Conservation (phyloP, 2,329 filamentous ascomycete species). For the Boeremia exigua region DNA sequence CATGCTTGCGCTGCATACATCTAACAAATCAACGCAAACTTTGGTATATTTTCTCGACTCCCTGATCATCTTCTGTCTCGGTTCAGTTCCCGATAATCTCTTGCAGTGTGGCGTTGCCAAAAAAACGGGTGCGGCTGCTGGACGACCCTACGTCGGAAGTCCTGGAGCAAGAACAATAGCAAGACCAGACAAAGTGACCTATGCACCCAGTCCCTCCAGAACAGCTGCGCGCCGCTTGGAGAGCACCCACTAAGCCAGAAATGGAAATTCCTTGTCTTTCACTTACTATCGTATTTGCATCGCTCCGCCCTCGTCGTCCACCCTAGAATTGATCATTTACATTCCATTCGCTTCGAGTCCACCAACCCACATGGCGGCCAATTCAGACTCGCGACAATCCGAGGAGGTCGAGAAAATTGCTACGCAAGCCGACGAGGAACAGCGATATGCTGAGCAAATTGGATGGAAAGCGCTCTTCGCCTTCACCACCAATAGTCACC, state of each 20-base stretch:
- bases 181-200: conserved; percentile 37
- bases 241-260: conserved; percentile 24
- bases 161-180: conserved; percentile 40
- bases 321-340: conserved; percentile 2
- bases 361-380: conserved; percentile 21
- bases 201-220: conserved; percentile 14
- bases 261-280: conserved; percentile 21
- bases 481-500: conserved; percentile 71
- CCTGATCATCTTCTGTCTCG: neutral
- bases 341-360: neutral
- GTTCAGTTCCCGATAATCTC: neutral
- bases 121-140: neutral
- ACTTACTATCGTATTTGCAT: conserved; percentile 9
- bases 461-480: conserved; percentile 68
- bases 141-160: neutral
- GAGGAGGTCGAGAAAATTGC: conserved; percentile 21
- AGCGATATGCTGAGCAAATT: conserved; percentile 25
- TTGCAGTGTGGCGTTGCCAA: neutral
- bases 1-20: neutral
- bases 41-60: neutral
- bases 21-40: conserved; percentile 10
- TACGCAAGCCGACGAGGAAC: conserved; percentile 26
- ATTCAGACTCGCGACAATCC: conserved; percentile 16
- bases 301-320: conserved; percentile 1
- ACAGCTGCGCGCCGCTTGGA: conserved; percentile 3